These are phyloP conservation scores for Helicostylum pulchrum DNA, from an alignment of 192 early-diverging fungal species.

Conservation along the genomic window DNA sequence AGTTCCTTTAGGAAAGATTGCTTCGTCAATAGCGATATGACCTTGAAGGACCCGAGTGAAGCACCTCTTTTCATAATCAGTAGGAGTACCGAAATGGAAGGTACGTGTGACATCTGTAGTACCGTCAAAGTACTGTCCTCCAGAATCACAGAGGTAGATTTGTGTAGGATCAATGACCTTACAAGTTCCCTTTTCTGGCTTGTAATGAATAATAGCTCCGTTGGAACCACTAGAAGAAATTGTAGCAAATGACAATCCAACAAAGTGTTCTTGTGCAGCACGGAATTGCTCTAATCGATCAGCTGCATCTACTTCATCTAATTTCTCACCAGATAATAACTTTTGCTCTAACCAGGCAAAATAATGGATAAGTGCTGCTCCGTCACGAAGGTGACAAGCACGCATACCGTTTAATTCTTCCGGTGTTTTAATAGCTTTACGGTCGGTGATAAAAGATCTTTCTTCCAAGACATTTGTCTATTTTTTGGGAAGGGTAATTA, in stretches of 20 bases:
- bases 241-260: slow-evolving; percentile 94
- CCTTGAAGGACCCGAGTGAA: slow-evolving; percentile 98
- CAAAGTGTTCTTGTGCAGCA: slow-evolving; percentile 69
- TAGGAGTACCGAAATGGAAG: slow-evolving; percentile 82
- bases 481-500: background rate
- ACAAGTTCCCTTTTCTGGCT: slow-evolving; percentile 78
- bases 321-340: slow-evolving; percentile 60
- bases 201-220: slow-evolving; percentile 97
- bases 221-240: slow-evolving; percentile 96
- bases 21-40: slow-evolving; percentile 88
- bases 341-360: slow-evolving; percentile 96
- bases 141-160: slow-evolving; percentile 95
- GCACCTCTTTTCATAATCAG: slow-evolving; percentile 81
- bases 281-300: slow-evolving; percentile 80
- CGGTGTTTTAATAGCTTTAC: slow-evolving; percentile 93
- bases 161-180: slow-evolving; percentile 67
- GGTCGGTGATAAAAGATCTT: slow-evolving; percentile 68
- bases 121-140: slow-evolving; percentile 94
- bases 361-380: slow-evolving; percentile 78
- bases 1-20: slow-evolving; percentile 86
- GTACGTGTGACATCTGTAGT: slow-evolving; percentile 99
- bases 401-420: slow-evolving; percentile 91
- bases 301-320: slow-evolving; percentile 87
- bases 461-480: slow-evolving; percentile 50
- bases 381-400: slow-evolving; percentile 86